A percentile compares a stretch with the other conserved stretches of the same genome.
phyloP scores from a whole-genome alignment of 768 basidiomycete species.

The Kwoniella dendrophila region DNA sequence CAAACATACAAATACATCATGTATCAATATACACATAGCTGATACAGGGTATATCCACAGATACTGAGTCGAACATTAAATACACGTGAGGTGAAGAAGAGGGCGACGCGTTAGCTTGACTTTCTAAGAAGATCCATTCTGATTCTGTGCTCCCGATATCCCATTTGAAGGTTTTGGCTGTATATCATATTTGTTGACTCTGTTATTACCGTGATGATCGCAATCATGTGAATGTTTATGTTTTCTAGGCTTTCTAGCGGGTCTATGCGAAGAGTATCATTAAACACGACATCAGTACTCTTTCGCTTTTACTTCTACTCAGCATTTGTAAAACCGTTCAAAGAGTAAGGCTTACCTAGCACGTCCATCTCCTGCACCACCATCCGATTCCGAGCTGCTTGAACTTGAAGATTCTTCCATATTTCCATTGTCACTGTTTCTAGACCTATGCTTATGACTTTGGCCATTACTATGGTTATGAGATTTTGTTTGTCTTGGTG shows the following conservation, averaged over 20 bases:
- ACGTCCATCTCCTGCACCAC: slow-evolving; percentile 35
- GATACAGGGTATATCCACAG: neutral
- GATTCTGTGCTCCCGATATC: neutral
- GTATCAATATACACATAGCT: neutral
- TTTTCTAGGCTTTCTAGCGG: slow-evolving; percentile 17
- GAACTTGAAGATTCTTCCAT: slow-evolving; percentile 23
- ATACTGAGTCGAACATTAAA: neutral
- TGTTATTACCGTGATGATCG: slow-evolving; percentile 10
- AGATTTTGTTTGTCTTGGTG: slow-evolving; percentile 2
- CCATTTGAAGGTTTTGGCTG: slow-evolving; percentile 14
- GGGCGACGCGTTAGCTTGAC: neutral
- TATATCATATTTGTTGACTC: slow-evolving; percentile 22
- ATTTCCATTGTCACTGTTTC: slow-evolving; percentile 49
- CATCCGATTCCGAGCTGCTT: slow-evolving; percentile 26
- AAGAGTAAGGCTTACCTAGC: slow-evolving; percentile 23
- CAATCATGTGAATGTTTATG: slow-evolving; percentile 19
- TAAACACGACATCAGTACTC: neutral
- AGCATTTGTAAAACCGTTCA: neutral
- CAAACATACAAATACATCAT: slow-evolving; percentile 11
- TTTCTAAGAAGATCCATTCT: neutral
- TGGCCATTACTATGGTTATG: neutral
- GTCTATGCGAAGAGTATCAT: neutral
- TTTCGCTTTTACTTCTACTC: neutral
- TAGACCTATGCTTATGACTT: slow-evolving; percentile 1
- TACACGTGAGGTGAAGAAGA: neutral